Conservation (phyloP, 2,329 filamentous ascomycete species). For the Paraconiothyrium brasiliense region DNA sequence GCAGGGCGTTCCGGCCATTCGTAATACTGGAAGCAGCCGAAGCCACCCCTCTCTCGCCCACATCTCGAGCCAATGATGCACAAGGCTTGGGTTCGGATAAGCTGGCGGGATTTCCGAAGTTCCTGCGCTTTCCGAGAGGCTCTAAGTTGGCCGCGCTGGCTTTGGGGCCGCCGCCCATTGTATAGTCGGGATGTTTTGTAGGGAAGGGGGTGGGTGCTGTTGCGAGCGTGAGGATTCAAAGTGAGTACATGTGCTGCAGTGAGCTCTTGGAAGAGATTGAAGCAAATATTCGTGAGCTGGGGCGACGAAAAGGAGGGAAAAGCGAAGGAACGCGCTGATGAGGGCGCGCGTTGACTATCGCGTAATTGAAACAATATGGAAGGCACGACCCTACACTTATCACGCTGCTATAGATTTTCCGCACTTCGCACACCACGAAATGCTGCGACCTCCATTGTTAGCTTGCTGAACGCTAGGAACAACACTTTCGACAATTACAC, state of each 20-base stretch:
- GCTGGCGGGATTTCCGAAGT: not conserved
- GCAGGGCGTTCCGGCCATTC: not conserved
- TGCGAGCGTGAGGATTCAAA: not conserved
- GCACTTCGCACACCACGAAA: no score
- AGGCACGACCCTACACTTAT: not conserved
- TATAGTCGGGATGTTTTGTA: not conserved
- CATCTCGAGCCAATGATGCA: not conserved
- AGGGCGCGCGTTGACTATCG: not conserved
- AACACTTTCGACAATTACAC: no score
- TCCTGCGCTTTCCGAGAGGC: constrained; percentile 13
- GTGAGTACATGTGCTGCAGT: not conserved
- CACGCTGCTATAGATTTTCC: not conserved
- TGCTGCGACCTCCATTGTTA: no score
- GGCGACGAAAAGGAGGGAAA: not conserved
- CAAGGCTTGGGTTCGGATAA: not conserved
- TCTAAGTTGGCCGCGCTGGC: constrained; percentile 15
- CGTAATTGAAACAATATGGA: not conserved
- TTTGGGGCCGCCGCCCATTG: constrained; percentile 11
- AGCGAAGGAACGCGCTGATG: constrained; percentile 1
- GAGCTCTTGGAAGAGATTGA: not conserved
- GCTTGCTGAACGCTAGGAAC: no score
- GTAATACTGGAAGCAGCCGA: not conserved
- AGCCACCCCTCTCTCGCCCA: not conserved
- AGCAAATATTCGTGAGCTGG: no score
- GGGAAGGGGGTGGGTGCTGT: not conserved